These are phyloP conservation scores for Triticum turgidum DNA, from an alignment of 176 grass and related monocot genomes.

Conservation along the genomic window DNA sequence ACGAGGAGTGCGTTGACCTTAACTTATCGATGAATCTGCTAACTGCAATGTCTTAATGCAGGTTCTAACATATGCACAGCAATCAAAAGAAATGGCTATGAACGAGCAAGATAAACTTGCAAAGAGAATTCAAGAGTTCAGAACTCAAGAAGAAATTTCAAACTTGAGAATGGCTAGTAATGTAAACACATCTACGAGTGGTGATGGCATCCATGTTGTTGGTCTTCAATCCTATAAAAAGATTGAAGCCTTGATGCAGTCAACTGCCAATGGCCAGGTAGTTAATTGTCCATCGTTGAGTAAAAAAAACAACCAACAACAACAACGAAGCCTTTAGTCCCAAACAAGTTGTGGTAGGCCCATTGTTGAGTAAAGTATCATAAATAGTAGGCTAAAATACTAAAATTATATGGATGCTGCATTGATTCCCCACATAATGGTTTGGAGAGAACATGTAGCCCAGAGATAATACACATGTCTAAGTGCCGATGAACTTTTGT, in stretches of 20 bases:
- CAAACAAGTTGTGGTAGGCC: no score
- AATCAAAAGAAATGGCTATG: constrained; percentile 90
- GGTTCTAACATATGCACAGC: constrained; percentile 96
- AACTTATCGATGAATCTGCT: constrained; percentile 20
- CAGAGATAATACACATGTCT: constrained; percentile 6
- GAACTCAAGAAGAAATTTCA: constrained; percentile 81
- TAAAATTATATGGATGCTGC: not conserved
- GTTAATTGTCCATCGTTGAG: constrained; percentile 4
- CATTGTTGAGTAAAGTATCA: constrained; percentile 15
- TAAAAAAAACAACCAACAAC: no score
- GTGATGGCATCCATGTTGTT: constrained; percentile 92
- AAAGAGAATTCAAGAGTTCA: constrained; percentile 96
- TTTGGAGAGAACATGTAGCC: constrained; percentile 6
- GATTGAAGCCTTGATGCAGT: constrained; percentile 93
- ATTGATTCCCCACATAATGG: not conserved
- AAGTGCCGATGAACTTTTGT: not conserved
- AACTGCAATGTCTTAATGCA: constrained; percentile 51
- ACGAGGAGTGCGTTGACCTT: not conserved
- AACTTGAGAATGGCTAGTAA: constrained; percentile 78
- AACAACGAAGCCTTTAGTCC: no score
- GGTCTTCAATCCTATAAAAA: constrained; percentile 90
- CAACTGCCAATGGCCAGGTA: constrained; percentile 87
- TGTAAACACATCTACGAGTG: constrained; percentile 66
- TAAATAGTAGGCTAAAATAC: not conserved
- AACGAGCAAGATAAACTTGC: constrained; percentile 91